Conservation (phyloP, 257 asterid species). For the Petrea volubilis region DNA sequence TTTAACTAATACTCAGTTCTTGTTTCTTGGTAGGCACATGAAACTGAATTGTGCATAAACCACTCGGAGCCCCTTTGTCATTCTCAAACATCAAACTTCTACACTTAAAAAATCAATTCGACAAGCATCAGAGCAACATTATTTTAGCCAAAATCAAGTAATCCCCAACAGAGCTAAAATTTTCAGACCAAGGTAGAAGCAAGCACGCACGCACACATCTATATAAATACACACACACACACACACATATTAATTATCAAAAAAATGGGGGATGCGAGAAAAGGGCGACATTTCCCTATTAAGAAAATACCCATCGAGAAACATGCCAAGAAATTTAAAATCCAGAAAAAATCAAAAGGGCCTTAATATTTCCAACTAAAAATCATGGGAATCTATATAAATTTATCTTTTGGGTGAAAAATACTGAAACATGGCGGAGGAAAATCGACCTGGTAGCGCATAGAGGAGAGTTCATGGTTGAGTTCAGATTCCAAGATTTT, state of each 20-base stretch:
- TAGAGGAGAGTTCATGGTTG: conserved; percentile 58
- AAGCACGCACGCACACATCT: too few relatives aligned
- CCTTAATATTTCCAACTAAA: not conserved
- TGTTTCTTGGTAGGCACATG: not conserved
- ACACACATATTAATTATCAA: not conserved
- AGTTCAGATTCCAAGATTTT: conserved; percentile 73
- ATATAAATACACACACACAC: too few relatives aligned
- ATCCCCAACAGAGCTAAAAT: not conserved
- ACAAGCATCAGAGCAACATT: not conserved
- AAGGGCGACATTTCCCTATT: not conserved
- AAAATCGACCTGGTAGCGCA: conserved; percentile 58
- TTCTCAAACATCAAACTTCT: not conserved
- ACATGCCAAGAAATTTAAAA: not conserved
- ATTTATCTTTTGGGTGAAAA: not conserved
- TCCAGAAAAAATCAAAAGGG: not conserved
- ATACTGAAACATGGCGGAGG: not conserved
- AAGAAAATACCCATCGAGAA: conserved; percentile 9
- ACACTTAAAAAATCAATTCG: not conserved
- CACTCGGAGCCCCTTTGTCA: not conserved
- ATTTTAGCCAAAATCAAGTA: not conserved
- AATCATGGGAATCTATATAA: not conserved
- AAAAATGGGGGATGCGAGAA: not conserved
- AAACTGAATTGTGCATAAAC: not conserved
- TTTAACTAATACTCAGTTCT: not conserved
- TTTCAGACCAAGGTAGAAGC: not conserved